Base-by-base conservation (phyloP, 495 filamentous ascomycete species). In the Aspergillus carlsbadensis region DNA sequence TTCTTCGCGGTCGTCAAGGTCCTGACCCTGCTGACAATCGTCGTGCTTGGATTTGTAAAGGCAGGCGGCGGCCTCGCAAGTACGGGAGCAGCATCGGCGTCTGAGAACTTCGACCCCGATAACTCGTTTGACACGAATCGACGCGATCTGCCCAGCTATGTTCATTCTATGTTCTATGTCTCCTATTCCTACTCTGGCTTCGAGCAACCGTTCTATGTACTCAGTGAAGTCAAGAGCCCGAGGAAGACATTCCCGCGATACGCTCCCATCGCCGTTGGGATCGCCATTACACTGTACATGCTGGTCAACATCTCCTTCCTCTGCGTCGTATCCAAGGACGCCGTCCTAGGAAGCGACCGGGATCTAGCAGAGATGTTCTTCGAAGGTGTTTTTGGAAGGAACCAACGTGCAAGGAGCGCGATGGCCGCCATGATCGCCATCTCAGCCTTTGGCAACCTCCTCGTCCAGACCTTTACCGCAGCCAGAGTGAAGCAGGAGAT, bases 401-500 rank as follows among this genome's bases (percentile, higher is more conserved):
- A 45, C 18, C 17, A 45, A 24, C 42, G 42, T 8, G 42, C 42
- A 1, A 22, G 24, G 22, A 18, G 42, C 17, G 42, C 42, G 14
- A 20, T 45, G 42, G 42, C 42, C 7, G 42, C 18, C 7, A 22
- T 45, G 17, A 24, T 45, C 6, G 42, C 42, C 17, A 6, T 45
- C 13, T 45, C 42, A 6, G 15, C 42, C 5, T 45, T 45, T 22
- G 42, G 42, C 6, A 45, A 45, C 21, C 42, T 45, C 42, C 42
- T 45, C 21, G 42, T 45, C 15, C 42, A 45, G 21, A 45, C 42
- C 6, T 45, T 45, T 14, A 45, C 42, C 18, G 42, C 42, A 45
- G 42, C 42, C 21, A 20, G 42, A 22, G 42, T 45, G 15, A 45
- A 45, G 14, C 42, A 45, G 24, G 42, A 45, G 42, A 45, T 45